phyloP scores from a whole-genome alignment of 805 yeast genomes.

The Yarrowia sp. region DNA sequence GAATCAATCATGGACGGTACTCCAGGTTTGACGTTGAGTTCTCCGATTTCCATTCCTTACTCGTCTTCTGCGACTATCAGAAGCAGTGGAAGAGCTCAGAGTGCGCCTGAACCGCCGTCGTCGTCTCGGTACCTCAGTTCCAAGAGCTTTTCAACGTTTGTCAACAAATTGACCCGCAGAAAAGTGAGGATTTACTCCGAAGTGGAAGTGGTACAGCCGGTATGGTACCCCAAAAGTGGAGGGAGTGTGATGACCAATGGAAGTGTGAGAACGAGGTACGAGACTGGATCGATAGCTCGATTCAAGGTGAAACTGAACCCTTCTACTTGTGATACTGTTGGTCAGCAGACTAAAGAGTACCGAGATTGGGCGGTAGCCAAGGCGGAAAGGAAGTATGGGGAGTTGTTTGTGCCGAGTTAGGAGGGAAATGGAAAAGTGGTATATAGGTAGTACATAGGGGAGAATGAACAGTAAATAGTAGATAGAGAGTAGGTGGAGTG shows the following conservation, averaged over 20 bases:
- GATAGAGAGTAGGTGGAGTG: too few relatives aligned
- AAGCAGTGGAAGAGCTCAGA: background rate
- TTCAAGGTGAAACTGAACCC: constrained; percentile 31
- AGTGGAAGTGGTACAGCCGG: constrained; percentile 20
- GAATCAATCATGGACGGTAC: constrained; percentile 13
- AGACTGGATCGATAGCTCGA: constrained; percentile 6
- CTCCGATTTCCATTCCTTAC: background rate
- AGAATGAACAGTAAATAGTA: too few relatives aligned
- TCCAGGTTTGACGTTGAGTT: background rate
- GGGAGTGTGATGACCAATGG: constrained; percentile 23
- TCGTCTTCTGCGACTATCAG: background rate
- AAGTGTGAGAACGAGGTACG: constrained; percentile 8
- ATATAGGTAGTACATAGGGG: too few relatives aligned
- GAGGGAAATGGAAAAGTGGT: too few relatives aligned
- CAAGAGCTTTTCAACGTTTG: constrained; percentile 9
- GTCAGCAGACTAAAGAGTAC: constrained; percentile 23
- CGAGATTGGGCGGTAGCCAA: constrained; percentile 25
- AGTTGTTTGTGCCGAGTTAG: background rate
- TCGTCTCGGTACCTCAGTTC: constrained; percentile 4
- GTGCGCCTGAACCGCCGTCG: background rate
- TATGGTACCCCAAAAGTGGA: constrained; percentile 31
- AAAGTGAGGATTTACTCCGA: constrained; percentile 19
- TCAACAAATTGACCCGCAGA: background rate
- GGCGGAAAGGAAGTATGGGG: constrained; percentile 22
- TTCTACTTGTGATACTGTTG: constrained; percentile 10